Base-by-base conservation (phyloP, 2,329 filamentous ascomycete species). In the Dactylellina cionopaga region DNA sequence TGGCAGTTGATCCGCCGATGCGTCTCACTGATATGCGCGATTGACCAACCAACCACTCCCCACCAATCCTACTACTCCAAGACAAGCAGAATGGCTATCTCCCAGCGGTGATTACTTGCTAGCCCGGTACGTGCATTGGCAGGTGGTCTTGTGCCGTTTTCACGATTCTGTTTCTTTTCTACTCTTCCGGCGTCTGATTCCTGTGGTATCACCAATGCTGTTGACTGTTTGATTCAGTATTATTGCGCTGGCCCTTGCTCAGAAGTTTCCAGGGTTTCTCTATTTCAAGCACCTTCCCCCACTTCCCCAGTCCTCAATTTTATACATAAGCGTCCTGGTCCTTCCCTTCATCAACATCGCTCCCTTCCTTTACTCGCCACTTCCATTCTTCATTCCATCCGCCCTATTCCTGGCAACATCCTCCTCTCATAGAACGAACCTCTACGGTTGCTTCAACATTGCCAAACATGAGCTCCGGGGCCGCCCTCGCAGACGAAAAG, bases 311-410 rank as follows among this genome's bases (percentile, higher is more conserved):
- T 56, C 15, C 41, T 51, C 43, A 33, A 44, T 59, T 64, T 58
- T 66, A 51, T 58, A 71, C 64, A 71, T n/a, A 63, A 58, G 52
- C 49, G 49, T 58, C 66, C 46, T 58, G 33, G 46, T 71, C 43
- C 66, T 52, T 58, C 66, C 66, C 35, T 64, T 44, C 22, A 19
- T 44, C 41, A n/a, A n/a, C n/a, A 17, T 41, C 2, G 5, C 33
- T 6, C 22, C 24, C 10, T 27, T 71, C 60, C 43, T 64, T 58
- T 35, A 52, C 58, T 71, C 29, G 29, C 49, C 51, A 47, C 51
- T 43, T 43, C 37, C 27, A 22, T 24, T 35, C 9, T 31, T 35
- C 31, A 35, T 46, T 56, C 46, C 24, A 19, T 29, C 24, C 43
- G 31, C 55, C n/a, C 41, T 37, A 31, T 15, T 22, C 52, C 44